Evolutionary conservation across 306 rosid species (phyloP), one percentile per base, ranked within the genome.

Genomic region (Aeschynomene evenia): DNA sequence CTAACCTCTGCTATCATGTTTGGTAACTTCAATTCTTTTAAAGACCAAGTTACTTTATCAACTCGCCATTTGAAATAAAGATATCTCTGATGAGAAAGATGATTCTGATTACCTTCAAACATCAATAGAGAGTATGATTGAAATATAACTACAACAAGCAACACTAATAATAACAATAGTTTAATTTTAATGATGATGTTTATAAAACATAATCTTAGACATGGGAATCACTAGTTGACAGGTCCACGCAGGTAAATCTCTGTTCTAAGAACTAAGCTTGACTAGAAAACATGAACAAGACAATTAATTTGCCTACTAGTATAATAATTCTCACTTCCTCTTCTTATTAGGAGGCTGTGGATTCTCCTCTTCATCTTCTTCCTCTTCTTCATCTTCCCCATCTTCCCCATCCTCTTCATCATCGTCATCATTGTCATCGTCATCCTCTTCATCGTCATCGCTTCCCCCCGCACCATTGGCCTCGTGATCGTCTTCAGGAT

Each of bases 301-400:
- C 14, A 61, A 33, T 20, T 28, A 61, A 33, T 20, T 28, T 42
- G 28, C 60, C 65, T 2, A 18, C 70, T 70, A 42, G 16, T 43
- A n/a, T 45, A 54, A n/a, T 45, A 54, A 50, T 63, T 67, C 76
- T 87, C 88, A 92, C 88, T 92, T 92, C 85, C 84, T 84, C 88
- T 80, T 92, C 75, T 92, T 92, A 1, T 85, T 53, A 15, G 96
- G 95, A 67, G 96, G 96, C 71, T 87, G 90, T 1, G 78, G 85
- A 74, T 77, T 65, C 73, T 83, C 90, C 8, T 80, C 95, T 0
- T 80, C 96, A 0, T 80, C 96, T 0, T 87, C 91, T 0, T 88
- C 96, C 0, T 73, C 89, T 0, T 82, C 84, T 0, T 74, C 91
- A 0, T 79, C 91, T 0, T 48, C 89, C 0, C 59, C 87, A 0